phyloP scores from a whole-genome alignment of 2,329 filamentous ascomycete species.

The Fusarium buharicum region DNA sequence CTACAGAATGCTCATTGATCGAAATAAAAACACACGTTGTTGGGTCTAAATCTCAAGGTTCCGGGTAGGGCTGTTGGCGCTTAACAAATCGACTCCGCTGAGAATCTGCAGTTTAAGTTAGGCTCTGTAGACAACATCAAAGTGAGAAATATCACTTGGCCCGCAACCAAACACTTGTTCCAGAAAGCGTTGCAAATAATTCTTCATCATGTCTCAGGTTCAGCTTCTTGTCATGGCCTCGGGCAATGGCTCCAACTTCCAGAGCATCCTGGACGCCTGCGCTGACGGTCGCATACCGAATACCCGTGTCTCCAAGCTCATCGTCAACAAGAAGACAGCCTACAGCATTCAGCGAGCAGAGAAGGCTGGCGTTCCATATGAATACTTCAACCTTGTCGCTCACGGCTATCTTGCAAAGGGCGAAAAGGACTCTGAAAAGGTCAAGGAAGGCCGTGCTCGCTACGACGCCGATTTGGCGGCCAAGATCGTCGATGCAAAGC shows the following conservation, averaged over 20 bases:
- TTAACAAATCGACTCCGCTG: slow-evolving; percentile 1
- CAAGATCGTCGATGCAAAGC: too few relatives aligned
- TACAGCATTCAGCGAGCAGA: slow-evolving; percentile 56
- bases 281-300: slow-evolving; percentile 53
- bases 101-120: background rate
- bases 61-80: background rate
- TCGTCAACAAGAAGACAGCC: slow-evolving; percentile 61
- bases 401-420: too few relatives aligned
- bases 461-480: too few relatives aligned
- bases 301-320: slow-evolving; percentile 58
- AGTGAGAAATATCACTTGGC: background rate
- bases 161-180: too few relatives aligned
- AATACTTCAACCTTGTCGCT: slow-evolving; percentile 82
- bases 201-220: slow-evolving; percentile 53
- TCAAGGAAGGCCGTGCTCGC: too few relatives aligned
- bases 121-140: background rate
- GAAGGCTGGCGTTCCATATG: slow-evolving; percentile 66
- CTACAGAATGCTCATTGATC: too few relatives aligned
- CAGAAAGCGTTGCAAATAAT: background rate
- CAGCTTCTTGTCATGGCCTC: slow-evolving; percentile 73
- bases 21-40: too few relatives aligned
- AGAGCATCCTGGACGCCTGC: slow-evolving; percentile 71
- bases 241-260: slow-evolving; percentile 80
- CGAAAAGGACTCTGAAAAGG: too few relatives aligned
- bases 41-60: background rate